phyloP scores from a whole-genome alignment of 192 early-diverging fungal genomes.

The Coemansia sp. region DNA sequence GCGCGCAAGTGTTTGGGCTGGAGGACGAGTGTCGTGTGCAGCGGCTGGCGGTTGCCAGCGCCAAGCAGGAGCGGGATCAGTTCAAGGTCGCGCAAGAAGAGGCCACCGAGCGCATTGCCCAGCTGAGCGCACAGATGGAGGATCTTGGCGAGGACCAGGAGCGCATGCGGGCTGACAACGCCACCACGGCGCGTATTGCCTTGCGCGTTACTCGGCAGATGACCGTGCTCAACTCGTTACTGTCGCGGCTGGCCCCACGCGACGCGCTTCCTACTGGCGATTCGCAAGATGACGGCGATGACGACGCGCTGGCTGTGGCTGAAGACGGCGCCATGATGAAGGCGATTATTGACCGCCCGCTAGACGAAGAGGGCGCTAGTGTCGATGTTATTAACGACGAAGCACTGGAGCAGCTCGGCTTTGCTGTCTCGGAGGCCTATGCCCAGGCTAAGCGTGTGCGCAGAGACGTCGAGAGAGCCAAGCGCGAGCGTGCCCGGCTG shows the following conservation, averaged over 20 bases:
- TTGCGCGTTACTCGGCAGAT: slow-evolving; percentile 41
- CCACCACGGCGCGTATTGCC: slow-evolving; percentile 33
- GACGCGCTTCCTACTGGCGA: slow-evolving; percentile 11
- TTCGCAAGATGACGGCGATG: slow-evolving; percentile 24
- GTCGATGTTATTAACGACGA: slow-evolving; percentile 26
- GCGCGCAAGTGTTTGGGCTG: slow-evolving; percentile 5
- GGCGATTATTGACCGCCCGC: slow-evolving; percentile 42
- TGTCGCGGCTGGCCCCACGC: slow-evolving; percentile 25
- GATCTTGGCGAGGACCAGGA: slow-evolving; percentile 48
- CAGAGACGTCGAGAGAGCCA: slow-evolving; percentile 21
- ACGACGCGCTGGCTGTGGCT: slow-evolving; percentile 29
- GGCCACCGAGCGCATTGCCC: slow-evolving; percentile 27
- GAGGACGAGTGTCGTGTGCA: slow-evolving; percentile 33
- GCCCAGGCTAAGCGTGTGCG: slow-evolving; percentile 37
- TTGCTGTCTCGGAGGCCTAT: slow-evolving; percentile 30
- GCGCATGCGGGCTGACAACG: slow-evolving; percentile 42
- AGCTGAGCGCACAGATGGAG: slow-evolving; percentile 46
- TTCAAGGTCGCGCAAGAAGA: slow-evolving; percentile 49
- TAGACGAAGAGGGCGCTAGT: slow-evolving; percentile 15
- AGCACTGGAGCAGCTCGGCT: slow-evolving; percentile 39
- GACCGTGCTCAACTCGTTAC: slow-evolving; percentile 30
- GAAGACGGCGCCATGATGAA: slow-evolving; percentile 50
- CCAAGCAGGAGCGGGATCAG: slow-evolving; percentile 52
- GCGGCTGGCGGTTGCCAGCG: slow-evolving; percentile 29
- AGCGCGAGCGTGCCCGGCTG: slow-evolving; percentile 38